Base-by-base conservation (phyloP, 257 asterid species). In the Przewalskia tangutica region DNA sequence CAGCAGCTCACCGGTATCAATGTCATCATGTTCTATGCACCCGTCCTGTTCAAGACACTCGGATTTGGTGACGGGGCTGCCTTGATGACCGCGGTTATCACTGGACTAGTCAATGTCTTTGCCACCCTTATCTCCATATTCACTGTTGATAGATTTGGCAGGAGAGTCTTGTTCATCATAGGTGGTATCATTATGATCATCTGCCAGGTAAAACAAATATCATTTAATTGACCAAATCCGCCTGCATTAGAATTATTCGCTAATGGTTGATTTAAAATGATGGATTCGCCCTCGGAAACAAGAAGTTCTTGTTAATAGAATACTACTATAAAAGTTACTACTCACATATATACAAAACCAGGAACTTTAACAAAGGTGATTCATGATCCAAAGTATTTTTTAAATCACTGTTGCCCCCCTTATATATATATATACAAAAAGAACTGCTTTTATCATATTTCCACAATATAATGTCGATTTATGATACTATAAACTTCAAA, bases 1-100 rank as follows among this genome's bases (percentile, higher is more conserved):
- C 97, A 94, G 62, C 97, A 94, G 80, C 88, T 94, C 12, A 93
- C 98, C 0, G 98, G 98, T 5, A 93, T 92, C 38, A 93, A 93
- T 20, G 97, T 91, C 71, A 90, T 93, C 83, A 91, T 88, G 88
- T 93, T 94, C 53, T 94, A 94, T 42, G 98, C 98, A 0, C 97
- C 98, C 0, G 95, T 94, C 5, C 59, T 94, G 85, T 93, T 94
- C 65, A 88, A 84, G 56, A 93, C 97, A 0, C 90, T 92, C 5
- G 97, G 98, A 1, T 92, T 93, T 32, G 92, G 92, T 0, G 64
- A 46, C 53, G 86, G 88, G 0, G 91, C 96, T 9, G 84, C 98
- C 0, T 83, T 94, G 55, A 91, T 92, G 87, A 84, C 90, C 0
- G 79, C 89, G 18, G 86, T 85, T 4, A 81, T 84, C 56, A 92